A percentile compares a stretch with the other conserved stretches of the same genome.
phyloP scores from a whole-genome alignment of 169 alveolate genomes.

The Cryptosporidium meleagridis region DNA sequence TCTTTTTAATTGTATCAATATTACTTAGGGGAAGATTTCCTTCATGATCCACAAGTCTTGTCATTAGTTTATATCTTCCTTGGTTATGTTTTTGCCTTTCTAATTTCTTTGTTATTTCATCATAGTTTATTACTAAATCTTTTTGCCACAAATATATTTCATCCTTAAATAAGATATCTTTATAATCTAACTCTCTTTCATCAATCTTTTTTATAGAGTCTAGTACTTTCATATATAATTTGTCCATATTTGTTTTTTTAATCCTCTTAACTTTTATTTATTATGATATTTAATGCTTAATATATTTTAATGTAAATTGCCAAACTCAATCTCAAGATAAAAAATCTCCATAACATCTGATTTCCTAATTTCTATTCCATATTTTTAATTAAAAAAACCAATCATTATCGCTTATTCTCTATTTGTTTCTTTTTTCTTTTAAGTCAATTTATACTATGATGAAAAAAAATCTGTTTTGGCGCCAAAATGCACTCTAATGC shows the following conservation, averaged over 20 bases:
- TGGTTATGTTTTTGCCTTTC: neutral
- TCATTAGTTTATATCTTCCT: slow-evolving; percentile 6
- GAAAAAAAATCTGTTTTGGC: neutral
- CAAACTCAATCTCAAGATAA: neutral
- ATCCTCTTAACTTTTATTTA: too few species aligned
- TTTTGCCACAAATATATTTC: slow-evolving; percentile 38
- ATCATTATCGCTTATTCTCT: neutral
- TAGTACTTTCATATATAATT: neutral
- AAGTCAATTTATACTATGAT: neutral
- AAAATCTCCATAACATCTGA: neutral
- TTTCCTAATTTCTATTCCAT: neutral
- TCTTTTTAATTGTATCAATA: slow-evolving; percentile 30
- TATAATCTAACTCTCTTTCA: neutral
- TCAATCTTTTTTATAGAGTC: slow-evolving; percentile 21
- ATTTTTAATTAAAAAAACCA: neutral
- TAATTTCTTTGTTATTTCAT: neutral
- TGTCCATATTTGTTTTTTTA: slow-evolving; percentile 2
- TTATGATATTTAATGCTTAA: neutral
- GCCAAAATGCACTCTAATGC: neutral
- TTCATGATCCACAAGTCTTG: slow-evolving; percentile 22
- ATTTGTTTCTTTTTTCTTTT: too few species aligned
- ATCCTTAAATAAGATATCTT: neutral
- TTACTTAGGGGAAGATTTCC: slow-evolving; percentile 52
- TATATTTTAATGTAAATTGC: too few species aligned
- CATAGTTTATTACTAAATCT: slow-evolving; percentile 41